Evolutionary conservation across 495 filamentous ascomycete species (phyloP), one percentile per base, ranked within the genome.

Genomic region (Aspergillus coremiiformis): DNA sequence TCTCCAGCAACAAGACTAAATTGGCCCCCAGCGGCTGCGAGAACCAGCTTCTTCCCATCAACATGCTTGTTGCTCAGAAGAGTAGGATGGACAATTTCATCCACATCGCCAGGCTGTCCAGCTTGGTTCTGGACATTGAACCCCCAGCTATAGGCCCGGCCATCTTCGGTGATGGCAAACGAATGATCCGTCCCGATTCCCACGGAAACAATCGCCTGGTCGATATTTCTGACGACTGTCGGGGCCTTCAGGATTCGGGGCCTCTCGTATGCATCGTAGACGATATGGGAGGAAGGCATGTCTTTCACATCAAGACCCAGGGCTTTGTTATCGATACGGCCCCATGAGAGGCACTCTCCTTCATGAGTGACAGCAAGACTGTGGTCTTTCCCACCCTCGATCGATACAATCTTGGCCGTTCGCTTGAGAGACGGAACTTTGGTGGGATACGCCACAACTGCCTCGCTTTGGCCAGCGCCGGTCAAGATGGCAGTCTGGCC

Each of bases 311-410:
- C 47, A 4, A 53, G 12, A 0, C 55, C 51, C 14, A 58, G 46
- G 9, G 47, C 55, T 11, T 51, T 53, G 10, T 58, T 58, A 26
- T 58, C 55, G 22, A 53, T 58, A 9, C 46, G 55, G 8, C 55
- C 55, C 55, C 55, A 57, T 6, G 49, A 35, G 8, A 53, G 37
- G 21, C 55, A 57, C 6, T 22, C 4, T 1, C 50, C 50, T 8
- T 32, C 26, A 3, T 43, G 11, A 8, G 22, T 43, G n/a, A 57
- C 37, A 3, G 51, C 50, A 9, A 53, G 22, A 17, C 55, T 57
- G 42, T 57, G 55, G 14, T 57, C 46, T 21, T 53, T 57, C 1
- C 55, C 55, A 21, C 50, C 55, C 1, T 52, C 23, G 15, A 57
- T 52, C 1, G 22, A 39, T 2, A 26, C 22, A 35, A 56, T 46